Conservation (phyloP, 2,329 filamentous ascomycete species). For the Pleurostoma richardsiae region DNA sequence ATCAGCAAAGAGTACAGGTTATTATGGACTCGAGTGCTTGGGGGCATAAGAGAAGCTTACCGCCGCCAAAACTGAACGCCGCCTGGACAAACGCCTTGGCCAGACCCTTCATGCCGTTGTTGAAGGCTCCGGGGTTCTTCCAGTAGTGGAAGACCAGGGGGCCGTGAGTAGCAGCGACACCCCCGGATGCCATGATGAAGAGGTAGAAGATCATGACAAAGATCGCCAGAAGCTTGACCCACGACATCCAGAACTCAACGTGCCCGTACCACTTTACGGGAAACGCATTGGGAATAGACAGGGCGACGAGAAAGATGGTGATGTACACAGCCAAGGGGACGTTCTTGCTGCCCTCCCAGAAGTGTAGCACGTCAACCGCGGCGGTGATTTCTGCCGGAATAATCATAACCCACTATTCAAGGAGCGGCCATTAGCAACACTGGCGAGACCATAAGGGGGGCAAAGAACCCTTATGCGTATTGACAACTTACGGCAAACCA, state of each 20-base stretch:
- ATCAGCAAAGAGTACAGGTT: no score
- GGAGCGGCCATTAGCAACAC: background rate
- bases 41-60: constrained; percentile 4
- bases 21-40: no score
- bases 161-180: constrained; percentile 21
- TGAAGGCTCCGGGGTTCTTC: constrained; percentile 20
- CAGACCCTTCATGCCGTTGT: constrained; percentile 25
- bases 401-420: constrained; percentile 20
- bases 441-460: background rate
- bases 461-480: background rate
- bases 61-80: constrained; percentile 23
- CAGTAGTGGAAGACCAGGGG: constrained; percentile 24
- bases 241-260: constrained; percentile 23
- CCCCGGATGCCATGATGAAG: constrained; percentile 27
- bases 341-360: constrained; percentile 19
- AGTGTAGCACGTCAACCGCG: constrained; percentile 22
- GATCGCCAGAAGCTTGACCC: constrained; percentile 22
- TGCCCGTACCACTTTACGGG: constrained; percentile 21
- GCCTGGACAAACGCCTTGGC: constrained; percentile 26
- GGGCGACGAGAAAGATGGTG: constrained; percentile 21
- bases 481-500: constrained; percentile 19
- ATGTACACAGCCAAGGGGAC: constrained; percentile 24
- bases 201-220: constrained; percentile 25
- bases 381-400: constrained; percentile 27
- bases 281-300: constrained; percentile 19